Evolutionary conservation across 2,329 filamentous ascomycete species (phyloP).

Genomic region (Lojkania enalia): DNA sequence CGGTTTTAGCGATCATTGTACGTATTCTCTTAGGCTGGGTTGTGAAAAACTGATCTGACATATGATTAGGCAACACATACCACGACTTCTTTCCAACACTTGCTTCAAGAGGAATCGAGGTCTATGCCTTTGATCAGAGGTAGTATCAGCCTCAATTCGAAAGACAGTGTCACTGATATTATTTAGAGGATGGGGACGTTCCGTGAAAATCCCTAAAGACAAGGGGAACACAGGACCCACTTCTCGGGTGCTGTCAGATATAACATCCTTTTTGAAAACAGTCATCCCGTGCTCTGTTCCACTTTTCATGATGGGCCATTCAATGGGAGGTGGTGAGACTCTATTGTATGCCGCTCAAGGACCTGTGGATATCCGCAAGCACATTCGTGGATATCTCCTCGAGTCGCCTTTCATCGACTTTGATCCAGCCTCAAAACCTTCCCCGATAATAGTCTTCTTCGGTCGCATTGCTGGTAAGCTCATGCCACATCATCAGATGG

Average conservation of each 20-base stretch:
- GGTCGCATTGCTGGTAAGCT: slow-evolving; percentile 70
- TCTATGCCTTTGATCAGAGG: slow-evolving; percentile 78
- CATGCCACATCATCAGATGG: slow-evolving; percentile 68
- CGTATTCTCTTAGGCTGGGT: slow-evolving; percentile 6
- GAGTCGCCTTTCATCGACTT: slow-evolving; percentile 81
- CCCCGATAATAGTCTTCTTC: slow-evolving; percentile 62
- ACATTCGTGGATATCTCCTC: slow-evolving; percentile 73
- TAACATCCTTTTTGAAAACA: slow-evolving; percentile 71
- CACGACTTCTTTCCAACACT: slow-evolving; percentile 72
- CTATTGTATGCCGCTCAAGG: slow-evolving; percentile 61
- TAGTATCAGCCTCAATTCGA: slow-evolving; percentile 29
- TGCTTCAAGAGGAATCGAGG: slow-evolving; percentile 71
- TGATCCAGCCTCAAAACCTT: slow-evolving; percentile 66
- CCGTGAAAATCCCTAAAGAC: slow-evolving; percentile 63
- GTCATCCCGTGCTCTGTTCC: slow-evolving; percentile 61
- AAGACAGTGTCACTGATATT: slow-evolving; percentile 13
- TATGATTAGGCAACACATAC: slow-evolving; percentile 66
- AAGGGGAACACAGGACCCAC: slow-evolving; percentile 77
- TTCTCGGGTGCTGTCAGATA: slow-evolving; percentile 71
- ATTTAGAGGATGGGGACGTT: slow-evolving; percentile 77
- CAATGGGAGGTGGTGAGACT: slow-evolving; percentile 83
- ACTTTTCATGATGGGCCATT: slow-evolving; percentile 85
- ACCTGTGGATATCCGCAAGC: slow-evolving; percentile 56
- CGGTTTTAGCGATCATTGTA: slow-evolving; percentile 83
- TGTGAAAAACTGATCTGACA: slow-evolving; percentile 19